phyloP scores from a whole-genome alignment of 495 filamentous ascomycete genomes.

The Astrothelium macrocarpum region DNA sequence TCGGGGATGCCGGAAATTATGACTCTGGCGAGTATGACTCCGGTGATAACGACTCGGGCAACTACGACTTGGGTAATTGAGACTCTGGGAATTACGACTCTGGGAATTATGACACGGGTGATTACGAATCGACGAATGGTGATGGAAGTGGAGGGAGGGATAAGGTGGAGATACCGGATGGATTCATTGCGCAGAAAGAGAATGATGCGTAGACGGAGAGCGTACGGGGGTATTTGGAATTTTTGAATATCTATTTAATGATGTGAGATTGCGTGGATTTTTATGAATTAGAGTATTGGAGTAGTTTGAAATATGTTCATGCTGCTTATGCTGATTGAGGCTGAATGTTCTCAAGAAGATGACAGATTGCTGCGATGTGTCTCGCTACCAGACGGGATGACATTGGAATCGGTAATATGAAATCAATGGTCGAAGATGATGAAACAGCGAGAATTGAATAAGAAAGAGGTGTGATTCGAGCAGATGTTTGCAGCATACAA shows the following conservation, averaged over 20 bases:
- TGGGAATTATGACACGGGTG: background rate
- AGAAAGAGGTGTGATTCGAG: background rate
- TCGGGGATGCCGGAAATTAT: background rate
- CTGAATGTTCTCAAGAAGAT: too few relatives aligned
- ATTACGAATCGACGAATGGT: background rate
- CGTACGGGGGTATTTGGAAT: background rate
- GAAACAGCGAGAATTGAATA: background rate
- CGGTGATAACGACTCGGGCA: background rate
- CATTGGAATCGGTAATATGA: too few relatives aligned
- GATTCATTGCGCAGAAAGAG: constrained; percentile 1
- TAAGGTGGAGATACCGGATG: background rate
- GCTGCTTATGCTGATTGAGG: too few relatives aligned
- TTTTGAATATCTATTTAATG: background rate
- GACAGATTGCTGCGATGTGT: too few relatives aligned
- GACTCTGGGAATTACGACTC: background rate
- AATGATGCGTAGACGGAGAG: background rate
- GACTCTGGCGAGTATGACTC: constrained; percentile 2
- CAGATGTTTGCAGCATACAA: too few relatives aligned
- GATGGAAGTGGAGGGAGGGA: background rate
- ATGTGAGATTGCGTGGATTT: background rate
- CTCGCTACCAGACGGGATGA: too few relatives aligned
- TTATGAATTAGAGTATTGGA: background rate
- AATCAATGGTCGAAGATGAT: too few relatives aligned
- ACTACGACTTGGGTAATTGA: background rate
- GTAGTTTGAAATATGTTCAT: too few relatives aligned